Base-by-base conservation (phyloP, 2,329 filamentous ascomycete genomes). In the Lomentospora prolificans region DNA sequence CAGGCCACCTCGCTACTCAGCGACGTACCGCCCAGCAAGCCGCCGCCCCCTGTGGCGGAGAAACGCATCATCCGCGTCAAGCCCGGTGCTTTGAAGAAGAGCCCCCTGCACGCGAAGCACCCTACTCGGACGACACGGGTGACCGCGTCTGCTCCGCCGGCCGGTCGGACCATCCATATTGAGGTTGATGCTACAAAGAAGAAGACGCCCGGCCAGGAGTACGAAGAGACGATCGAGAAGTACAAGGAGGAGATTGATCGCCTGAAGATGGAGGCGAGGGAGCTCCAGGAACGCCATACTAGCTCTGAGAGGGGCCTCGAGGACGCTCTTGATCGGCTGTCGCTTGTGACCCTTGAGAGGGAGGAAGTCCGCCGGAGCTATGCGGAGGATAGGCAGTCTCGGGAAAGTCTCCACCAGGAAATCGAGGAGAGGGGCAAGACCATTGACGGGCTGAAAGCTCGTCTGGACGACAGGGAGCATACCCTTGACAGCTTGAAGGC, bases 141-240 rank as follows among this genome's bases (percentile, higher is more conserved):
- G 8, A 31, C 33, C 3, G 14, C 31, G 3, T 17, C 24, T 0
- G 14, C 46, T 8, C 19, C 30, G 30, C n/a, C 31, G n/a, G n/a
- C n/a, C 19, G 44, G 28, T 7, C 44, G 54, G 48, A 56, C 46
- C 5, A 56, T 56, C 30, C 54, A 56, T 46, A 56, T 56, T 7
- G 27, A 56, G 27, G 54, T 56, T 12, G 44, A 56, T 28, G 17
- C 54, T 3, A 24, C 22, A 22, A 30, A 33, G 50, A 12, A 36
- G 12, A 51, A 56, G 53, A 8, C 53, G 12, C 19, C 10, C 25
- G 8, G 17, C 12, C 27, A 24, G 12, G 24, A 56, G 19, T 33
- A 56, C 46, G 10, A 19, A 9, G 28, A 46, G 9, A 22, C 39
- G 7, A 30, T 51, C 19, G 46, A 25, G 24, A 27, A 50, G 27